These are phyloP conservation scores for Phycomyces nitens DNA, from an alignment of 192 early-diverging fungal species.

Conservation along the genomic window DNA sequence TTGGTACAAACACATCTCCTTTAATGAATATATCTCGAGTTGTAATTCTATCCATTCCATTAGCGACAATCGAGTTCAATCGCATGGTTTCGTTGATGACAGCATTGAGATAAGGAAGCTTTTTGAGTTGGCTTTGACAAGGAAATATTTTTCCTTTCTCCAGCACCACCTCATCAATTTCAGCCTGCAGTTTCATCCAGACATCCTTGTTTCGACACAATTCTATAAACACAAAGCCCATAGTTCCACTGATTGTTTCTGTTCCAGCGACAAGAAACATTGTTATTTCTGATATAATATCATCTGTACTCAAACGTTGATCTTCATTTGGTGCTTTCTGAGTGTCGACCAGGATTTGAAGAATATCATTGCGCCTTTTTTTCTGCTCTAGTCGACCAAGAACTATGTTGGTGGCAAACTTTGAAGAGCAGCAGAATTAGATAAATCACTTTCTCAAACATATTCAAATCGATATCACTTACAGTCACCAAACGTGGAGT, in stretches of 20 bases:
- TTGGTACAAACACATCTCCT: conserved; percentile 16
- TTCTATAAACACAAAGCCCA: conserved; percentile 27
- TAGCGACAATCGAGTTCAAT: conserved; percentile 27
- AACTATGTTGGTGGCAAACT: conserved; percentile 26
- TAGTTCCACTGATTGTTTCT: conserved; percentile 33
- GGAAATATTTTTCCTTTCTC: conserved; percentile 11
- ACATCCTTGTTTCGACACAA: conserved; percentile 9
- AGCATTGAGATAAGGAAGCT: conserved; percentile 37
- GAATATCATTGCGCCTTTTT: conserved; percentile 35
- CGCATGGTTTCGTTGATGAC: conserved; percentile 39
- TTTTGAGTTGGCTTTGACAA: conserved; percentile 30
- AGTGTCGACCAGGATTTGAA: conserved; percentile 45
- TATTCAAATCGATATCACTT: not conserved
- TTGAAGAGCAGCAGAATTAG: not conserved
- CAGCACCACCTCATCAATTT: conserved; percentile 31
- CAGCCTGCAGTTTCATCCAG: conserved; percentile 25
- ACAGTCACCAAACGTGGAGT: not conserved
- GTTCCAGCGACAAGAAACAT: conserved; percentile 40
- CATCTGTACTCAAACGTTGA: conserved; percentile 38
- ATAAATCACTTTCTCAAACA: too few relatives aligned
- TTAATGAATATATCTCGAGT: conserved; percentile 18
- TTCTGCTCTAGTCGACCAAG: conserved; percentile 1
- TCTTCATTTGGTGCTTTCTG: conserved; percentile 24
- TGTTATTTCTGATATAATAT: conserved; percentile 34
- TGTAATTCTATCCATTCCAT: conserved; percentile 16